phyloP scores from a whole-genome alignment of 257 asterid species.

The Nicotiana knightiana region DNA sequence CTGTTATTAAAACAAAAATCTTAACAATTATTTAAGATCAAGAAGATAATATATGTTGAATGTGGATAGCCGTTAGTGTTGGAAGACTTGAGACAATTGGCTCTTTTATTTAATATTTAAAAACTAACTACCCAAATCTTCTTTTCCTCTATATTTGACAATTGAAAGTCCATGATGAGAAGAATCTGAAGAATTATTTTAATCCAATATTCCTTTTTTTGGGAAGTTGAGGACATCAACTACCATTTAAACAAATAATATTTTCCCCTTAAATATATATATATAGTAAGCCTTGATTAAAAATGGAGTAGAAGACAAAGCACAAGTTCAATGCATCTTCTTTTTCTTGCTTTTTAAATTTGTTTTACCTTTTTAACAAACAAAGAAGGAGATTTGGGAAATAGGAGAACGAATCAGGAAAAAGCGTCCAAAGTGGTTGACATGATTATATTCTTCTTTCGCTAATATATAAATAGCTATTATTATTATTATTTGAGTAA shows the following conservation, averaged over 20 bases:
- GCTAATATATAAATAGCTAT: background rate
- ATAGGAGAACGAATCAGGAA: background rate
- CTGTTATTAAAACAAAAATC: background rate
- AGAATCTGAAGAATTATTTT: background rate
- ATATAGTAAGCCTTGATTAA: background rate
- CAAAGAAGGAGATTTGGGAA: background rate
- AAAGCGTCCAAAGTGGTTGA: background rate
- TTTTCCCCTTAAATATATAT: background rate
- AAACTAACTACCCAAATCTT: conserved; percentile 12
- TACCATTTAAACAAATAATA: background rate
- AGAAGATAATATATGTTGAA: background rate
- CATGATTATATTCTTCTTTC: background rate
- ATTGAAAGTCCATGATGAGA: background rate
- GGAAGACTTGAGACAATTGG: conserved; percentile 7
- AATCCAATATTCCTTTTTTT: background rate
- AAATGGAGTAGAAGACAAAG: background rate
- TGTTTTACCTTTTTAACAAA: background rate
- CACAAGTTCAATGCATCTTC: conserved; percentile 6
- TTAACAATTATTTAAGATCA: background rate
- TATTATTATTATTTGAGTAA: background rate
- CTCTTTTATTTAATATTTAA: background rate
- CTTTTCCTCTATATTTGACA: background rate
- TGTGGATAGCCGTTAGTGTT: background rate
- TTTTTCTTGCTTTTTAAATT: background rate
- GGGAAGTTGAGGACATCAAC: conserved; percentile 14